Base-by-base conservation (phyloP, 306 rosid genomes). In the Arachis stenosperma region DNA sequence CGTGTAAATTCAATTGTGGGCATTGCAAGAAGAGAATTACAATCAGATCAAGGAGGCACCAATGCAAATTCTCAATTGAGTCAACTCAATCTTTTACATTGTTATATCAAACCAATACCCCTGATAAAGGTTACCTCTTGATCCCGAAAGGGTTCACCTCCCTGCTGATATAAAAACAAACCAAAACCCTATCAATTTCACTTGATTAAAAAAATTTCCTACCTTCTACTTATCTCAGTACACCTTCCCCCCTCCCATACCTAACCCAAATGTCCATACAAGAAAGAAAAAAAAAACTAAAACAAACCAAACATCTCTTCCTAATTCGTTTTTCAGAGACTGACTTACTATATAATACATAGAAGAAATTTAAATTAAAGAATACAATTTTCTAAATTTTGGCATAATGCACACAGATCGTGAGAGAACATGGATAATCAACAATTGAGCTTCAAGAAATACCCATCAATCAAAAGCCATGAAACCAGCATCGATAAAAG, bases 141-240 rank as follows among this genome's bases (percentile, higher is more conserved):
- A 61, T 65, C 36, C 61, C 58, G 64, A 36, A 33, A 52, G 74
- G 55, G 42, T 36, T 8, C 65, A 61, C 48, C 44, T 11, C 80
- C 17, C 69, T 11, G 17, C 69, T 15, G 17, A 50, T 37, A 69
- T 6, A 69, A 46, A 50, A 50, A n/a, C 22, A 40, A 79, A 67
- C 58, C 30, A 68, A 77, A 73, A 46, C 50, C 58, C 52, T n/a
- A 63, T 43, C 40, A 33, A 78, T 12, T 17, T 8, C 77, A 64
- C 68, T 54, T 44, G 22, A 70, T 22, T 15, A 44, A 61, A 37
- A 46, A 73, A 63, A 63, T 51, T 17, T 54, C 41, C 37, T 44
- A 77, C 5, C 65, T 68, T 33, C 39, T 8, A 9, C n/a, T 48
- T 11, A 13, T 44, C 9, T 14, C 6, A 13, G 30, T 42, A 42